A percentile compares a stretch with the other conserved stretches of the same genome.
These are phyloP conservation scores for Suillus clintonianus DNA, from an alignment of 768 basidiomycete genomes.

Conservation along the genomic window DNA sequence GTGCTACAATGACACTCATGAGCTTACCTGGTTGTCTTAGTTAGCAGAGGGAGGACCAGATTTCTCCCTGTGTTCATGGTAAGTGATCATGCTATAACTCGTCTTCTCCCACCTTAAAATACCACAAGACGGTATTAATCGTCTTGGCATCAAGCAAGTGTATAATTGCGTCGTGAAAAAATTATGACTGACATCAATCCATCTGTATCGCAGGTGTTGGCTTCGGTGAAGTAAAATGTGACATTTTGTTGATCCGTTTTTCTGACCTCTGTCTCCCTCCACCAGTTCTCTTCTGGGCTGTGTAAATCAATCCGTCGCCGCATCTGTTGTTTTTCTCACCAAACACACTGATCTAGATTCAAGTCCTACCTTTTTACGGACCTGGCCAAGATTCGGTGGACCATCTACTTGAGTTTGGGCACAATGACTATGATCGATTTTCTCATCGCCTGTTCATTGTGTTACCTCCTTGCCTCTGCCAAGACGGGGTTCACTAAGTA, in stretches of 20 bases:
- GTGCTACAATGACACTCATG: not conserved
- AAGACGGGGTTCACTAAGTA: not conserved
- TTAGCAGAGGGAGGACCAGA: not conserved
- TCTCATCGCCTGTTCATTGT: not conserved
- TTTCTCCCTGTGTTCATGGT: not conserved
- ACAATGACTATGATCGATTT: constrained; percentile 39
- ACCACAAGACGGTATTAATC: not conserved
- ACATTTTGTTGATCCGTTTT: not conserved
- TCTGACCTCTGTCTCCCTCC: not conserved
- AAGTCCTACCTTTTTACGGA: not conserved
- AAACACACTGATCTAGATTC: not conserved
- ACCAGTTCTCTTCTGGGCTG: not conserved
- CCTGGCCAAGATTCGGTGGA: not conserved
- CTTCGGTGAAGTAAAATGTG: not conserved
- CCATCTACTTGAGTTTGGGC: constrained; percentile 13
- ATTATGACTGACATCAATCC: not conserved
- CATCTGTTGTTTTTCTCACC: not conserved
- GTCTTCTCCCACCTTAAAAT: not conserved
- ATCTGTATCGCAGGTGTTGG: not conserved
- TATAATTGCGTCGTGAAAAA: not conserved
- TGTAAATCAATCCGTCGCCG: not conserved
- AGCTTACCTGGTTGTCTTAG: not conserved
- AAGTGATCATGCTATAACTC: not conserved
- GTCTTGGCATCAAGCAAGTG: not conserved
- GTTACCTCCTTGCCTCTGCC: not conserved